Evolutionary conservation across 78 protist species (phyloP).

Genomic region (Dictyostelium purpureum): DNA sequence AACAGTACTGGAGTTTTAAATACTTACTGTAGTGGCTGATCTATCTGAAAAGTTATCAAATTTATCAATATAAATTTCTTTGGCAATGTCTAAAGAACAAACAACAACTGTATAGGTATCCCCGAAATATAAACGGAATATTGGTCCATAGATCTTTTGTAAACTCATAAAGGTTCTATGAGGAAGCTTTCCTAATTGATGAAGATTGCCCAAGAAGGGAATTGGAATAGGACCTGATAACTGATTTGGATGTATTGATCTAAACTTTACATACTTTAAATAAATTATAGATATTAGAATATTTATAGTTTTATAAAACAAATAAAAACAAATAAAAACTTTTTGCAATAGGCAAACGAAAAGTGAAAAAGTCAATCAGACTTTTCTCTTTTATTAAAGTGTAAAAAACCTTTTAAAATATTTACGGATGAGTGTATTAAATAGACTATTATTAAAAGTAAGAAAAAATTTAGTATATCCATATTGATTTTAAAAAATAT

Average conservation of each 20-base stretch:
- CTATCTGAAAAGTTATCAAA: conserved; percentile 11
- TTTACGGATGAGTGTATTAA: background rate
- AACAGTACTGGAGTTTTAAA: too few species aligned
- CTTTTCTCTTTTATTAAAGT: background rate
- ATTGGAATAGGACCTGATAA: background rate
- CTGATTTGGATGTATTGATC: background rate
- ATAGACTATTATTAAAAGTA: background rate
- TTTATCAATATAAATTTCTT: conserved; percentile 1
- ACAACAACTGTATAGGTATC: conserved; percentile 16
- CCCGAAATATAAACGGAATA: conserved; percentile 20
- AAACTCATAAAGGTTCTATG: background rate
- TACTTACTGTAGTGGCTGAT: too few species aligned
- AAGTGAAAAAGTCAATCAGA: too few species aligned
- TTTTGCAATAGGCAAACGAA: background rate
- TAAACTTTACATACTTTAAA: background rate
- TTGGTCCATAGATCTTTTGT: background rate
- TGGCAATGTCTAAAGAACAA: background rate
- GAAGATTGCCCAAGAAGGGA: background rate
- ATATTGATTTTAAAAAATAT: background rate
- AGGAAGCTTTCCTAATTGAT: background rate
- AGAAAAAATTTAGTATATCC: background rate
- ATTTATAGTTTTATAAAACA: too few species aligned
- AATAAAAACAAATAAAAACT: too few species aligned
- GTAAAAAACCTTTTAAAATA: too few species aligned
- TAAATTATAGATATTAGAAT: too few species aligned